phyloP scores from a whole-genome alignment of 2,329 filamentous ascomycete species.

The Trichoderma aggressivum region DNA sequence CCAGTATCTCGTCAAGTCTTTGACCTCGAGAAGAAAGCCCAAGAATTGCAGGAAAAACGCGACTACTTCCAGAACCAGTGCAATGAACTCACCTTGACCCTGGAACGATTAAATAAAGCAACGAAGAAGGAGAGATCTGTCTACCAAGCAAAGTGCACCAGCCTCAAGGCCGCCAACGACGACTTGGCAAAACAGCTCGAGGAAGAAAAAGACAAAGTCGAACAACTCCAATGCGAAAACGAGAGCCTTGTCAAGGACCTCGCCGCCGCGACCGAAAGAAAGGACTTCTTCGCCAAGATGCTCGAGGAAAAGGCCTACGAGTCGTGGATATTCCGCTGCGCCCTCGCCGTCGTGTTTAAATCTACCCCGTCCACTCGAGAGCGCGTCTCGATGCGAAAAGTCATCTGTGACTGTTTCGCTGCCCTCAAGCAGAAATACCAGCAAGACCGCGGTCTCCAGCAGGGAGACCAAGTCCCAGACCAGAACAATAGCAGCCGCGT shows the following conservation, averaged over 20 bases:
- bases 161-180: not conserved
- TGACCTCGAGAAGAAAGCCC: not conserved
- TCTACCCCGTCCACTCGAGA: not conserved
- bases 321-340: slow-evolving; percentile 14
- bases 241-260: not conserved
- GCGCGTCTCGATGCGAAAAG: not conserved
- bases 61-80: not conserved
- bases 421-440: not conserved
- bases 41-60: not conserved
- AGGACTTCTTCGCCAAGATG: not conserved
- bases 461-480: not conserved
- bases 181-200: not conserved
- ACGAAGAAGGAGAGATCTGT: not conserved
- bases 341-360: not conserved
- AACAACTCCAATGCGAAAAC: not conserved
- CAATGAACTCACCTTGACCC: not conserved
- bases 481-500: not conserved
- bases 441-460: not conserved
- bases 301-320: slow-evolving; percentile 1
- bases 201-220: not conserved
- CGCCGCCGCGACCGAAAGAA: not conserved
- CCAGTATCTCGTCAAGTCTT: not conserved
- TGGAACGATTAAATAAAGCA: not conserved
- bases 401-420: not conserved
- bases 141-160: not conserved